Base-by-base conservation (phyloP, 371 early-diverging fungal species). In the Apophysomyces elegans region DNA sequence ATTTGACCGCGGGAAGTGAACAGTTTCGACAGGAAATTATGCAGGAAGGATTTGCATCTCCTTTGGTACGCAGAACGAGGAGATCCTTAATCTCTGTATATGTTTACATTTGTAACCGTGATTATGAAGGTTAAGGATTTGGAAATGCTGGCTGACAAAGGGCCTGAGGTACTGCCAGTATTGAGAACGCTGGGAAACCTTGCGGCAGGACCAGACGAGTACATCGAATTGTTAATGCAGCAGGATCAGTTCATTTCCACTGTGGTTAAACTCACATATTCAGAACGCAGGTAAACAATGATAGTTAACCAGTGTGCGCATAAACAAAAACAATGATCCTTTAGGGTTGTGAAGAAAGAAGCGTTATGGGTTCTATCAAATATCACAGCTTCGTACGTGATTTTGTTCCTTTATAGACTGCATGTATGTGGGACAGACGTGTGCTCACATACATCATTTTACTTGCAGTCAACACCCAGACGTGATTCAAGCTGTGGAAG, bases 291-390 rank as follows among this genome's bases (percentile, higher is more conserved):
- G 87, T 86, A 79, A 65, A 26, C 32, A 26, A n/a, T 3, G 1
- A 13, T 5, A 44, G 4, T 9, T 4, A 2, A 21, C 5, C 54
- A 21, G 16, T n/a, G 8, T 5, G 13, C 5, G 5, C 16, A 45
- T 45, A 21, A 18, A 50, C 21, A 18, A 21, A 50, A 9, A 50
- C 21, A 18, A 8, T 59, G 39, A 39, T 38, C 35, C 9, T 18
- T 63, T 71, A 85, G 91, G 41, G 84, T 87, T 2, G 83, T 91
- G 36, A 86, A 88, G 67, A 92, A 91, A 62, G 93, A 92, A 69
- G 79, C 87, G 3, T 79, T 91, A 37, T 91, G 92, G 91, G 83
- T 90, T 4, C 68, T 92, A 58, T 89, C 90, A 11, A 90, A 90
- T 64, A 80, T 91, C 41, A 91, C 93, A 0, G 88, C 92, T 11